A percentile compares a stretch with the other conserved stretches of the same genome.
Conservation (phyloP, 768 basidiomycete genomes). For the Clavaria fumosa region DNA sequence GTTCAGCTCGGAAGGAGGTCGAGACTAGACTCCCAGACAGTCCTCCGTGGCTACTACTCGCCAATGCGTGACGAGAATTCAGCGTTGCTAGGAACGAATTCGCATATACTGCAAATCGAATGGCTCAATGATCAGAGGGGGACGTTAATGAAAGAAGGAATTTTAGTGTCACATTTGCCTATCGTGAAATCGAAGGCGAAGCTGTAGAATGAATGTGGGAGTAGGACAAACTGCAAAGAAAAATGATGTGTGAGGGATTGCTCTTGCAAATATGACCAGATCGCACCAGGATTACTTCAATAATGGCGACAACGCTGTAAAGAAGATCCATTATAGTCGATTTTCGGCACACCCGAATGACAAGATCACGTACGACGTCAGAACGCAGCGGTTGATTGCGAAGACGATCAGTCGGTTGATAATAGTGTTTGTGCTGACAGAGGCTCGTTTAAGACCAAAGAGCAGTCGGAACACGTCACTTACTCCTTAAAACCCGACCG, state of each 20-base stretch:
- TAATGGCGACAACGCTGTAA: constrained; percentile 21
- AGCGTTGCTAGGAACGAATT: constrained; percentile 31
- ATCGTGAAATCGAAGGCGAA: constrained; percentile 29
- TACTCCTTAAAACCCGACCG: constrained; percentile 6
- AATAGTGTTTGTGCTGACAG: constrained; percentile 25
- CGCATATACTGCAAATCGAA: constrained; percentile 23
- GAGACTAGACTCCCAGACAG: too few relatives aligned
- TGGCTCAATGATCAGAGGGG: neutral
- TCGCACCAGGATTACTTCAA: constrained; percentile 25
- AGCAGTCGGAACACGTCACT: neutral
- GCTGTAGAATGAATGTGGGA: constrained; percentile 22
- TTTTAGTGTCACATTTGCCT: constrained; percentile 27
- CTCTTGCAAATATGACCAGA: constrained; percentile 1
- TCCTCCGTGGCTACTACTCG: too few relatives aligned
- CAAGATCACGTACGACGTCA: constrained; percentile 26
- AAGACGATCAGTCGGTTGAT: constrained; percentile 30
- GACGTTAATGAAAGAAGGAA: neutral
- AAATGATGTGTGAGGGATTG: neutral
- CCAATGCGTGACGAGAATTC: constrained; percentile 25
- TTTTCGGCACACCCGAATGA: neutral
- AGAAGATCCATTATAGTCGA: neutral
- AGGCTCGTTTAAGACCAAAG: neutral
- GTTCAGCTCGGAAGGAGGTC: too few relatives aligned
- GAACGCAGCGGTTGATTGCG: constrained; percentile 33
- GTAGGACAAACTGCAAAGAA: constrained; percentile 16